Evolutionary conservation across 1,139 yeast species (phyloP).

Genomic region (Geotrichum klebahnii): DNA sequence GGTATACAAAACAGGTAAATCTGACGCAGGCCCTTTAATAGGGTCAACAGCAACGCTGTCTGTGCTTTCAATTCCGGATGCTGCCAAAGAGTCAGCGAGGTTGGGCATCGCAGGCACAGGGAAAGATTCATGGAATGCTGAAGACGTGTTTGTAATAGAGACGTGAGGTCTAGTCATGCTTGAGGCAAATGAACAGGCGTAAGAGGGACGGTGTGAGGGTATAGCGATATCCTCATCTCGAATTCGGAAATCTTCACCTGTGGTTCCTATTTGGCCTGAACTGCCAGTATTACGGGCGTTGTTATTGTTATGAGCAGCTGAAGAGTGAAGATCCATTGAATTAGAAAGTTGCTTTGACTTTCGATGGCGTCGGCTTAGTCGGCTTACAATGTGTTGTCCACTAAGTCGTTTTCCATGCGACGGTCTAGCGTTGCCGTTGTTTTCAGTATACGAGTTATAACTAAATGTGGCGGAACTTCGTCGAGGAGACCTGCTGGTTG

Average conservation of each 20-base stretch:
- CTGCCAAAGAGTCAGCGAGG: not conserved
- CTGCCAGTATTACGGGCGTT: too few relatives aligned
- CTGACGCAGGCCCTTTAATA: not conserved
- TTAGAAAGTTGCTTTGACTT: not conserved
- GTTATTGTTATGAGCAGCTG: too few relatives aligned
- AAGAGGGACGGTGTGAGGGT: conserved; percentile 8
- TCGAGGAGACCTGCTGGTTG: too few relatives aligned
- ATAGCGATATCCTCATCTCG: conserved; percentile 18
- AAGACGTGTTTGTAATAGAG: conserved; percentile 14
- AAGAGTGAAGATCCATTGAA: not conserved
- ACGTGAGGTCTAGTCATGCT: conserved; percentile 15
- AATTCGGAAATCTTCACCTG: conserved; percentile 14
- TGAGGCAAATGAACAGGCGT: conserved; percentile 7
- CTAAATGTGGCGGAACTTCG: too few relatives aligned
- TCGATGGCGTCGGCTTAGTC: conserved; percentile 8
- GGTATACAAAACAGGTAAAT: too few relatives aligned
- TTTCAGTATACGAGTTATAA: too few relatives aligned
- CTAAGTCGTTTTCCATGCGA: too few relatives aligned
- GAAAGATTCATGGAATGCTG: conserved; percentile 14
- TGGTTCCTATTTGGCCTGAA: conserved; percentile 3
- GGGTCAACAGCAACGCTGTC: not conserved
- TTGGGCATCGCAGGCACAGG: conserved; percentile 4
- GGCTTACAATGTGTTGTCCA: not conserved
- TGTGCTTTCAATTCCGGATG: not conserved
- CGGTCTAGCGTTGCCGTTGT: too few relatives aligned